A percentile compares a stretch with the other conserved stretches of the same genome.
Evolutionary conservation across 2,329 filamentous ascomycete species (phyloP).

Genomic region (Hysterium pulicare): DNA sequence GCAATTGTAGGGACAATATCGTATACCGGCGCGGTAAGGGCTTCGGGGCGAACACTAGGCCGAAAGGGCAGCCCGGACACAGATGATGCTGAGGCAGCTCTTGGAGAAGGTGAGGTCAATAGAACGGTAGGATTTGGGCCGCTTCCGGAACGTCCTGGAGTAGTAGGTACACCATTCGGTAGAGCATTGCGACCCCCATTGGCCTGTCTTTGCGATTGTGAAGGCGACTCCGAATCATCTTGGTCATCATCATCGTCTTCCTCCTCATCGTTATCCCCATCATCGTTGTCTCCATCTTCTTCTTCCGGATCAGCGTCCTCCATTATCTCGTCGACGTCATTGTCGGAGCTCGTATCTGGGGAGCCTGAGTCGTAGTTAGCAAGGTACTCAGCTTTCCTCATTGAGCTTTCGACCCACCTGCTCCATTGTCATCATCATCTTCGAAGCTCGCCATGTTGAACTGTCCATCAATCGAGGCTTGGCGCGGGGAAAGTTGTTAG

Average conservation of each 20-base stretch:
- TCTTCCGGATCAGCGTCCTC: slow-evolving; percentile 40
- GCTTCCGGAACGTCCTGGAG: slow-evolving; percentile 16
- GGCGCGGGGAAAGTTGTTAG: not conserved
- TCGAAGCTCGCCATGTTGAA: slow-evolving; percentile 40
- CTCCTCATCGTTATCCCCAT: slow-evolving; percentile 40
- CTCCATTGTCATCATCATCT: slow-evolving; percentile 44
- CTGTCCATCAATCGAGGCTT: not conserved
- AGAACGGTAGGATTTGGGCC: slow-evolving; percentile 47
- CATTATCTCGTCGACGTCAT: slow-evolving; percentile 43
- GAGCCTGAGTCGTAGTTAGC: slow-evolving; percentile 25
- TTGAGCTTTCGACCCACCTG: slow-evolving; percentile 20
- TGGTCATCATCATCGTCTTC: slow-evolving; percentile 43
- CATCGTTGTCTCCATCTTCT: slow-evolving; percentile 39
- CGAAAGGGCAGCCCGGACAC: slow-evolving; percentile 46
- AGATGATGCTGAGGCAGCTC: slow-evolving; percentile 25
- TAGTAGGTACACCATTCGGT: slow-evolving; percentile 22
- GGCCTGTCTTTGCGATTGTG: slow-evolving; percentile 33
- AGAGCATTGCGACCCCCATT: slow-evolving; percentile 20
- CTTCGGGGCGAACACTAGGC: slow-evolving; percentile 69
- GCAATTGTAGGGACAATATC: slow-evolving; percentile 97
- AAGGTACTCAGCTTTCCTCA: slow-evolving; percentile 3
- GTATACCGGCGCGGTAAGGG: slow-evolving; percentile 75
- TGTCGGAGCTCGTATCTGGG: slow-evolving; percentile 39
- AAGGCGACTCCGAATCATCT: slow-evolving; percentile 45
- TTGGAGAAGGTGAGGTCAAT: slow-evolving; percentile 47